Percentiles rank a stretch among this genome's conserved stretches.
These are phyloP conservation scores for Ceratocystis huliohia DNA, from an alignment of 2,329 filamentous ascomycete species.

Conservation along the genomic window DNA sequence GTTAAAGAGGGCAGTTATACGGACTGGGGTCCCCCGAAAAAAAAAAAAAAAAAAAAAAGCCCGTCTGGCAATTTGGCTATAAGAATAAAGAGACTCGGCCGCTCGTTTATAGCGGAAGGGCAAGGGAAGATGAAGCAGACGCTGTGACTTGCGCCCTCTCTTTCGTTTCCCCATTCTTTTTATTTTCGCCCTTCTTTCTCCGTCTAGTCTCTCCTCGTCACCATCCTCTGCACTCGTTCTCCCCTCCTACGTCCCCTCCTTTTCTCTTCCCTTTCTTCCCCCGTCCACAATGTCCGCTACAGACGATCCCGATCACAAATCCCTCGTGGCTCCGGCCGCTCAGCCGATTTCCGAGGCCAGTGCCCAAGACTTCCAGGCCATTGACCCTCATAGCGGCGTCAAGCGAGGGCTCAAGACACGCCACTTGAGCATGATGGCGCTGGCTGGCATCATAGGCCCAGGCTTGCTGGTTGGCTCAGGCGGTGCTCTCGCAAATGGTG, in stretches of 20 bases:
- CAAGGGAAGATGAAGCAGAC: not conserved
- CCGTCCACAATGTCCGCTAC: not conserved
- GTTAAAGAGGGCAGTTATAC: not conserved
- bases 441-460: constrained; percentile 53
- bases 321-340: not conserved
- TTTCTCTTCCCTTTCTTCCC: not conserved
- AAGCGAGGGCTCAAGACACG: constrained; percentile 57
- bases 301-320: constrained; percentile 12
- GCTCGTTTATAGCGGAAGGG: not conserved
- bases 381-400: constrained; percentile 52
- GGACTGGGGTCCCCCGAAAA: not conserved
- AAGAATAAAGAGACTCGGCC: not conserved
- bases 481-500: constrained; percentile 53
- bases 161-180: not conserved
- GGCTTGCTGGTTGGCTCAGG: constrained; percentile 61
- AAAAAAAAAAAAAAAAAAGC: not conserved
- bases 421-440: constrained; percentile 53
- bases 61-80: not conserved
- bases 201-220: not conserved
- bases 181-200: not conserved
- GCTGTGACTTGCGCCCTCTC: not conserved
- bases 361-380: constrained; percentile 33
- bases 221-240: not conserved
- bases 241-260: not conserved
- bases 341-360: constrained; percentile 28